Conservation (phyloP, 495 filamentous ascomycete species). For the Aspergillus nidulans region DNA sequence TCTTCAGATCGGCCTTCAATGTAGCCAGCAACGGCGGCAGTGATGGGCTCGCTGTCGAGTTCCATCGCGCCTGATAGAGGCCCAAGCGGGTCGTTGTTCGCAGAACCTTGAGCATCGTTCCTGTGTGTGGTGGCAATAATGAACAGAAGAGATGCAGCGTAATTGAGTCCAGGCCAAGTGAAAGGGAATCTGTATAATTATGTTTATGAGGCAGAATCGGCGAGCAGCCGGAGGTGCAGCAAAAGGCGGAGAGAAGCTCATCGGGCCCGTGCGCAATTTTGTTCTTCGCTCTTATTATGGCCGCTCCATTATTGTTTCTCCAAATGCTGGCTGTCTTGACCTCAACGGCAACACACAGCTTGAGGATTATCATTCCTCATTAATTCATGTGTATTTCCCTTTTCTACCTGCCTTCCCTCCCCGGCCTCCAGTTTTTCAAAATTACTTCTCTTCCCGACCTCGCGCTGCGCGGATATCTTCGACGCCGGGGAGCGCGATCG, state of each 20-base stretch:
- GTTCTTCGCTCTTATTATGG: conserved; percentile 24
- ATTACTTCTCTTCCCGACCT: conserved; percentile 14
- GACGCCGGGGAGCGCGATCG: conserved; percentile 30
- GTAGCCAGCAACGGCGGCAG: conserved; percentile 46
- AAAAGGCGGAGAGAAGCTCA: conserved; percentile 23
- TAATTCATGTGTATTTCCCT: conserved; percentile 14
- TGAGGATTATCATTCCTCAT: conserved; percentile 8
- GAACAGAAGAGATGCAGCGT: background rate
- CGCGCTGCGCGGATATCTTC: conserved; percentile 16
- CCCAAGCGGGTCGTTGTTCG: conserved; percentile 25
- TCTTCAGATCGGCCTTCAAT: conserved; percentile 55
- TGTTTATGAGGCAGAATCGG: conserved; percentile 2
- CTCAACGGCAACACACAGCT: conserved; percentile 10
- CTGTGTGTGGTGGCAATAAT: background rate
- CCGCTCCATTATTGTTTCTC: background rate
- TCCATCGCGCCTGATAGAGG: conserved; percentile 35
- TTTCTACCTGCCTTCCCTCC: background rate
- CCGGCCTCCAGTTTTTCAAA: conserved; percentile 10
- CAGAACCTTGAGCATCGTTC: conserved; percentile 27
- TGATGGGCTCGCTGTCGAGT: conserved; percentile 36
- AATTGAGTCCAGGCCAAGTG: background rate
- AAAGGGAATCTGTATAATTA: background rate
- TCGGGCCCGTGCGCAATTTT: conserved; percentile 35
- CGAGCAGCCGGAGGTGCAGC: conserved; percentile 3
- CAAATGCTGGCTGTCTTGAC: conserved; percentile 6